These are phyloP conservation scores for Musa itinerans DNA, from an alignment of 176 grass and related monocot species.

Conservation along the genomic window DNA sequence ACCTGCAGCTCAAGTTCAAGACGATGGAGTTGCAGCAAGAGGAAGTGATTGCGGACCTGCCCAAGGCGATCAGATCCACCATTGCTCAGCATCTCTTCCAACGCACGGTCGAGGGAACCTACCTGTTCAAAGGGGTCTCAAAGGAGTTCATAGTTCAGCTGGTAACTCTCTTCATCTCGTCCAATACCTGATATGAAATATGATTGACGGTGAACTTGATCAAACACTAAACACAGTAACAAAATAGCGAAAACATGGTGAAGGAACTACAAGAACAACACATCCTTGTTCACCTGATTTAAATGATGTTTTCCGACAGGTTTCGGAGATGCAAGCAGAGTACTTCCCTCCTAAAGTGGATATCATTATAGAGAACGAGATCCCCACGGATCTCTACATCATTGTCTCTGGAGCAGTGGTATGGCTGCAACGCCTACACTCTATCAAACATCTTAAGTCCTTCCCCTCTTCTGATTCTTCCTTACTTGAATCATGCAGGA, in stretches of 20 bases:
- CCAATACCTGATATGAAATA: no score
- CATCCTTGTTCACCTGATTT: no score
- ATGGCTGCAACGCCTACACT: not conserved
- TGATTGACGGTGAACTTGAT: no score
- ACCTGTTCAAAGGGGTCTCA: slow-evolving; percentile 44
- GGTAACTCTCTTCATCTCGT: not conserved
- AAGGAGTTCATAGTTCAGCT: slow-evolving; percentile 27
- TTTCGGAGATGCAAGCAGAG: slow-evolving; percentile 36
- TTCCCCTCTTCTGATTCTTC: not conserved
- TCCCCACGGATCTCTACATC: slow-evolving; percentile 46
- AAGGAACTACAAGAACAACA: no score
- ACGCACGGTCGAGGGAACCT: slow-evolving; percentile 8
- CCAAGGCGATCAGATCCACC: slow-evolving; percentile 31
- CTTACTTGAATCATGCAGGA: slow-evolving; percentile 4
- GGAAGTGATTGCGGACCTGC: slow-evolving; percentile 35
- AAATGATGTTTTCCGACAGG: not conserved
- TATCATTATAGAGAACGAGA: slow-evolving; percentile 38
- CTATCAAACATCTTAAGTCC: not conserved
- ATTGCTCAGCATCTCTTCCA: slow-evolving; percentile 40
- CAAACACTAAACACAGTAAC: no score
- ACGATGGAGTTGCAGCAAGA: slow-evolving; percentile 32
- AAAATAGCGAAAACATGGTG: no score
- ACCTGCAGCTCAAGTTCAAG: slow-evolving; percentile 43
- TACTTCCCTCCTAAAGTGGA: slow-evolving; percentile 40
- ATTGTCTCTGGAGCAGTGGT: slow-evolving; percentile 38